phyloP scores from a whole-genome alignment of 768 basidiomycete species.

The Goffeauzyma gilvescens region DNA sequence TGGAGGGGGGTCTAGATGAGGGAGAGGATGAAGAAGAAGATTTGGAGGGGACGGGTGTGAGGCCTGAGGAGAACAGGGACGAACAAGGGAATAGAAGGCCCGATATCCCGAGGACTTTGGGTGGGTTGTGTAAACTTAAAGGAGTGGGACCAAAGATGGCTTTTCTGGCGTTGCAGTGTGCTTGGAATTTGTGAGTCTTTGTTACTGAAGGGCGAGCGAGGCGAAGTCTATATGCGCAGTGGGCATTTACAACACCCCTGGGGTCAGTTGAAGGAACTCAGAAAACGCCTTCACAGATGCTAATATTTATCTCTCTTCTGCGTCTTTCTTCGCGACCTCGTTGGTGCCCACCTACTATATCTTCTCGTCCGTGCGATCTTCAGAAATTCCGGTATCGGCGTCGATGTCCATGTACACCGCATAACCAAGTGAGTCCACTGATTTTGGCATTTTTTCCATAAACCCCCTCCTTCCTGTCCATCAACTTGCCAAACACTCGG shows the following conservation, averaged over 20 bases:
- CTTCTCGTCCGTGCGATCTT: no score
- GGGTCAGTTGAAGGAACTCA: no score
- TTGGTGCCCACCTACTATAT: no score
- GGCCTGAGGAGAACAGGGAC: conserved; percentile 37
- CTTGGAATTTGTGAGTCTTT: conserved; percentile 58
- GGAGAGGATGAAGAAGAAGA: conserved; percentile 36
- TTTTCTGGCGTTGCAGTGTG: conserved; percentile 58
- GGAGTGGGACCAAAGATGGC: conserved; percentile 98
- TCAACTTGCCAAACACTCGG: no score
- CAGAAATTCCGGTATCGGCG: conserved; percentile 86
- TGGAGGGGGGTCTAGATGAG: conserved; percentile 37
- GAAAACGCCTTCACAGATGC: conserved; percentile 9
- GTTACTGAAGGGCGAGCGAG: not conserved
- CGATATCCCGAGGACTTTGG: conserved; percentile 75
- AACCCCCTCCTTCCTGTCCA: no score
- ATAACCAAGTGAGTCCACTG: conserved; percentile 59
- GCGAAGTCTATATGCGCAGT: not conserved
- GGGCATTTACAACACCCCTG: not conserved
- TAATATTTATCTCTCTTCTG: conserved; percentile 1
- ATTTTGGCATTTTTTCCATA: not conserved
- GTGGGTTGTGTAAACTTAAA: conserved; percentile 65
- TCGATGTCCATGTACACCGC: conserved; percentile 87
- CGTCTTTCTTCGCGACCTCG: not conserved
- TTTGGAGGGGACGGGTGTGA: conserved; percentile 40
- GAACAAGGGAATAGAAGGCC: conserved; percentile 27